Base-by-base conservation (phyloP, 768 basidiomycete species). In the Pleurotus eryngii region DNA sequence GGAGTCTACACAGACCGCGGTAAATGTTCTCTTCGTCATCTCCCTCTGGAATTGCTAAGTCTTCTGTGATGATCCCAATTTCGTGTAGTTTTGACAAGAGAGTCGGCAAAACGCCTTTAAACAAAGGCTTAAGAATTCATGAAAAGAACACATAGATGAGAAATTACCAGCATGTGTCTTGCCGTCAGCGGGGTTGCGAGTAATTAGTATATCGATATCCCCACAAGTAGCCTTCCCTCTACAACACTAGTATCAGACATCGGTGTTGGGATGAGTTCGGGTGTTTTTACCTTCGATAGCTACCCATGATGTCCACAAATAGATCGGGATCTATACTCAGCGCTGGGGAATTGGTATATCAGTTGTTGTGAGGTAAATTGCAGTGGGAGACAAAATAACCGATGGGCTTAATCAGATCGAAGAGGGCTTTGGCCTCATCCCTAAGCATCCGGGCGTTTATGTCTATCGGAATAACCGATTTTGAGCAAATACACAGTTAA, bases 121-220 rank as follows among this genome's bases (percentile, higher is more conserved):
- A 54, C 37, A 7, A 30, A 38, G 7, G 17, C 7, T 2, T 26
- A 15, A 47, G 20, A 46, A 17, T 20, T 22, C 30, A 47, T 11
- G 30, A 5, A 35, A 35, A 35, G 8, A 35, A 35, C 0, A 35
- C 8, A 46, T 43, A 49, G 11, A 39, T 53, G 35, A n/a, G 15
- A 43, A 58, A 73, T 53, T 63, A 85, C 93, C 90, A 53, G 74
- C 72, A 67, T 96, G 94, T 0, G 86, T 89, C 58, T 72, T 78
- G 0, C 90, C 91, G 62, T 95, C 92, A 2, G 76, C 70, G 1
- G 82, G 77, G 18, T 84, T 79, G 4, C 93, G 83, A 2, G 92
- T 92, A 60, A 98, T 85, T 56, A 97, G 69, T 47, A 97, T 85
- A 68, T 98, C 95, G 57, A 98, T 91, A 67, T 97, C 95, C 2